Base-by-base conservation (phyloP, 2,329 filamentous ascomycete genomes). In the Diaporthe citrichinensis region DNA sequence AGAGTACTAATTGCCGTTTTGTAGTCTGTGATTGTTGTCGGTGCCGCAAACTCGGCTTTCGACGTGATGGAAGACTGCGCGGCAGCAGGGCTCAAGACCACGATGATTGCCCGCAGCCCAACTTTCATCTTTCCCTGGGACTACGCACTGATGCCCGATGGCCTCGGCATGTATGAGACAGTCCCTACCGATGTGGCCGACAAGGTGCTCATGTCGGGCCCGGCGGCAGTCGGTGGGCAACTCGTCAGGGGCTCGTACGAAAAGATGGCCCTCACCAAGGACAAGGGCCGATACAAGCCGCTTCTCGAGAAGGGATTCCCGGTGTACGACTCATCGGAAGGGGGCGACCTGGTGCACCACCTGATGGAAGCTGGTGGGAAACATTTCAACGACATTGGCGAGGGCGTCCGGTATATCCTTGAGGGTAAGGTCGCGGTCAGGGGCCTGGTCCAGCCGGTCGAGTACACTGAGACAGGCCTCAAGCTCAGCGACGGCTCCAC, bases 11-110 rank as follows among this genome's bases (percentile, higher is more conserved):
- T 6, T 17, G 0, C 17, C 8, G 6, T 10, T 7, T 10, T 20
- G 2, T 34, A 73, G 81, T 80, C 82, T 1, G 83, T 82, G 15
- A 59, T 81, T 15, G 78, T 86, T 10, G 79, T 85, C 44, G 85
- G 85, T 25, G 84, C 85, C 1, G 84, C 83, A n/a, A 86, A 86
- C 74, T 85, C 83, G 2, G 85, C 83, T 8, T 87, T 87, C 68
- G 84, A 87, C 78, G 78, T 86, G 1, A 76, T 84, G 41, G 79
- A 81, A 23, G 83, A 85, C 74, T 84, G 82, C 73, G 75, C 81
- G 65, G 57, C 74, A 1, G 80, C 81, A 2, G 81, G 81, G 2
- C 78, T 84, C 2, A n/a, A 76, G 25, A 81, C 81, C 0, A 85
- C 83, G 31, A 84, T 86, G 79, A 59, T 82, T 2, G 82, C 77